phyloP scores from a whole-genome alignment of 2,329 filamentous ascomycete genomes.

The Colletotrichum sp. region DNA sequence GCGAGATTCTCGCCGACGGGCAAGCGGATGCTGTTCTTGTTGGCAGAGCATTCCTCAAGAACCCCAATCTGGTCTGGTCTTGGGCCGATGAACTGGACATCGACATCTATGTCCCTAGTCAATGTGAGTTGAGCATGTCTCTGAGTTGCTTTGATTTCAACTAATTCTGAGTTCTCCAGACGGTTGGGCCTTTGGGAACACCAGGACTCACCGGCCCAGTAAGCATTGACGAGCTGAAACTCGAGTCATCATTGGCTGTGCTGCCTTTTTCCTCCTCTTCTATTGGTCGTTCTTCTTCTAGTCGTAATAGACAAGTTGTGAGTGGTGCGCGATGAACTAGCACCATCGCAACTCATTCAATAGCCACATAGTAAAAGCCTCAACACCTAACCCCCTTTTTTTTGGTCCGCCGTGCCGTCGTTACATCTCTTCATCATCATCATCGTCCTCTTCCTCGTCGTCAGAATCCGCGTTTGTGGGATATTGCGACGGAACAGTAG shows the following conservation, averaged over 20 bases:
- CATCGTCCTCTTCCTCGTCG: neutral
- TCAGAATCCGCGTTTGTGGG: neutral
- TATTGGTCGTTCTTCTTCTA: neutral
- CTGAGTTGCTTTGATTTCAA: neutral
- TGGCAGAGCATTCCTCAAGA: conserved; percentile 59
- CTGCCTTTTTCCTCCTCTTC: neutral
- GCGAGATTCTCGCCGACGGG: conserved; percentile 47
- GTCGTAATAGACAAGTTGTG: neutral
- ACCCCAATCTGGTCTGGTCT: conserved; percentile 56
- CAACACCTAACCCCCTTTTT: neutral
- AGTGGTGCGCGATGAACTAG: neutral
- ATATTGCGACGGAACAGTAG: neutral
- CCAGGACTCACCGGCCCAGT: conserved; percentile 16
- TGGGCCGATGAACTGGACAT: conserved; percentile 58
- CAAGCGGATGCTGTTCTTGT: conserved; percentile 52
- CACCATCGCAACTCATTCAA: neutral
- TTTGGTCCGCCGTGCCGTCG: neutral
- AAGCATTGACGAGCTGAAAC: conserved; percentile 4
- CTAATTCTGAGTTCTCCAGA: neutral
- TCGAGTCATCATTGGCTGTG: neutral
- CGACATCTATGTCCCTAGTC: conserved; percentile 46
- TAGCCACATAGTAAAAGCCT: neutral
- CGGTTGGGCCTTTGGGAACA: conserved; percentile 21
- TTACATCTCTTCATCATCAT: neutral
- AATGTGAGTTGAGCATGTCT: conserved; percentile 26